A percentile compares a stretch with the other conserved stretches of the same genome.
Conservation (phyloP, 306 rosid species). For the Dalbergia cochinchinensis region DNA sequence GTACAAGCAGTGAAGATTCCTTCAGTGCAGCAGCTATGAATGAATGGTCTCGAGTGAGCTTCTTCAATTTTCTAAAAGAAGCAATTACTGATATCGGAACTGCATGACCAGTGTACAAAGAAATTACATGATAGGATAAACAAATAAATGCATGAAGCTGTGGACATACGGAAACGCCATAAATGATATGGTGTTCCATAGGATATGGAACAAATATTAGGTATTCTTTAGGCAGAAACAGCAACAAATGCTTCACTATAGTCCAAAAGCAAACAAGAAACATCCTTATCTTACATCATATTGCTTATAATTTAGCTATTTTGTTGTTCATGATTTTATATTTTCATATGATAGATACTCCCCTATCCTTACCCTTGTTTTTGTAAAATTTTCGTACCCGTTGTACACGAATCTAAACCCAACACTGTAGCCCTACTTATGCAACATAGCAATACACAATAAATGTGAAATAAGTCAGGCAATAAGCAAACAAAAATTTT, state of each 20-base stretch:
- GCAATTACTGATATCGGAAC: slow-evolving; percentile 80
- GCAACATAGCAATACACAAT: not conserved
- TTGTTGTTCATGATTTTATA: no score
- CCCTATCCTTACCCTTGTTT: no score
- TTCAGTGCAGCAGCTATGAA: slow-evolving; percentile 71
- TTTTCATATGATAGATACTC: no score
- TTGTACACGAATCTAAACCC: no score
- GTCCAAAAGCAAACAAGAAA: slow-evolving; percentile 17
- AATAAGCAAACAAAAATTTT: not conserved
- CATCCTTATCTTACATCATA: not conserved
- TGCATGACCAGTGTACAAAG: slow-evolving; percentile 55
- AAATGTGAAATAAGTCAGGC: not conserved
- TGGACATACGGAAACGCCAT: not conserved
- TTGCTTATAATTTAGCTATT: not conserved
- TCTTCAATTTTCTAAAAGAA: slow-evolving; percentile 87
- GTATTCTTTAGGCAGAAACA: not conserved
- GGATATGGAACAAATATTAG: not conserved
- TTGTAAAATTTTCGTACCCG: no score
- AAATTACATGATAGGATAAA: slow-evolving; percentile 22
- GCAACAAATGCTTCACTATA: not conserved
- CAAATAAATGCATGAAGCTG: not conserved
- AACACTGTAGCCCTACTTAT: no score
- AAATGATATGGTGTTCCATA: no score
- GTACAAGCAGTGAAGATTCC: slow-evolving; percentile 87
- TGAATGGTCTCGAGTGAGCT: slow-evolving; percentile 65